These are phyloP conservation scores for Tetradesmus obliquus DNA, from an alignment of 139 green algal species.

Conservation along the genomic window DNA sequence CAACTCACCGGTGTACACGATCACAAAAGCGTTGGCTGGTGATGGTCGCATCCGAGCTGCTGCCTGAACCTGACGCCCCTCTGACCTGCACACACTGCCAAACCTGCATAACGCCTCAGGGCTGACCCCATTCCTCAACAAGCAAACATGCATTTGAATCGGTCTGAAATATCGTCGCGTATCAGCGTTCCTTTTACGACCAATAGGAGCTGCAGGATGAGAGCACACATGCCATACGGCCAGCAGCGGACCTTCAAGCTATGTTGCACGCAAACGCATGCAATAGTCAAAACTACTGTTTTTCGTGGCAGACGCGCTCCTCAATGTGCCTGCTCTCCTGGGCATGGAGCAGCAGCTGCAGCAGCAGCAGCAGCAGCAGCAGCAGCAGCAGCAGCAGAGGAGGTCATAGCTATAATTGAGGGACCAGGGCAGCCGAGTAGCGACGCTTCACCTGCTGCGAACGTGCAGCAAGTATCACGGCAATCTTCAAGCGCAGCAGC, in stretches of 20 bases:
- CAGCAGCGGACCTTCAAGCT: not conserved
- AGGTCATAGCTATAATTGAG: constrained; percentile 10
- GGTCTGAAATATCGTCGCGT: too few species aligned
- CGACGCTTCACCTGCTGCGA: not conserved
- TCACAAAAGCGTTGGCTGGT: too few species aligned
- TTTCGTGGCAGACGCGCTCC: not conserved
- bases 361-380: constrained; percentile 1
- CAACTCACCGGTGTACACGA: too few species aligned
- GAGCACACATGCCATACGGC: not conserved
- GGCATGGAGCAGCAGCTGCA: not conserved
- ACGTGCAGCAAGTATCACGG: not conserved
- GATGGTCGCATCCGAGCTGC: too few species aligned
- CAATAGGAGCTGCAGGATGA: not conserved
- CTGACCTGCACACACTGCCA: too few species aligned
- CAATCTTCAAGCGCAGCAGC: not conserved
- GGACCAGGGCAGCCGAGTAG: not conserved
- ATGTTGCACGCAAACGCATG: not conserved
- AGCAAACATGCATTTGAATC: too few species aligned
- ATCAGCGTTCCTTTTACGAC: too few species aligned
- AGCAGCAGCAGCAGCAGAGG: not conserved
- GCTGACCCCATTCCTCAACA: too few species aligned
- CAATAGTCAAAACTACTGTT: not conserved
- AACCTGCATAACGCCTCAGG: too few species aligned
- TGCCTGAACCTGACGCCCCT: too few species aligned
- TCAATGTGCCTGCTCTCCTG: not conserved